Percentiles rank a stretch among this genome's conserved stretches.
Conservation (phyloP, 306 rosid species). For the Fagus crenata region DNA sequence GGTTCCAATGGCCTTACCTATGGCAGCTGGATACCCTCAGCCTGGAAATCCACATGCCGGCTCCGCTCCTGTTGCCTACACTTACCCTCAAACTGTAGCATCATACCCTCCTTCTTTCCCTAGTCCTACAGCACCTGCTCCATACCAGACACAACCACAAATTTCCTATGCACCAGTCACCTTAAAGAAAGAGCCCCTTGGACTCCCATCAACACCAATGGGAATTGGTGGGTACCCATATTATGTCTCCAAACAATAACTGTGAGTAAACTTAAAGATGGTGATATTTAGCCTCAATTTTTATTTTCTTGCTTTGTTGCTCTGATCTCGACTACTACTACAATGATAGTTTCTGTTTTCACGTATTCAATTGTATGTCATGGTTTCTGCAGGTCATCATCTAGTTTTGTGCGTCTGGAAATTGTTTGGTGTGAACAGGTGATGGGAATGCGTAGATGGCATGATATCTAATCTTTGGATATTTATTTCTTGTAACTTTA, state of each 20-base stretch:
- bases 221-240: constrained; percentile 68
- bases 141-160: constrained; percentile 54
- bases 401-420: not conserved
- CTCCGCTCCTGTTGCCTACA: constrained; percentile 43
- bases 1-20: constrained; percentile 55
- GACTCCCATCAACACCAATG: constrained; percentile 41
- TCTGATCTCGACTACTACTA: constrained; percentile 10
- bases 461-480: not conserved
- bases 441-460: not conserved
- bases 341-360: not conserved
- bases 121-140: constrained; percentile 41
- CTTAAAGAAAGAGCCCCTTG: constrained; percentile 45
- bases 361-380: not conserved
- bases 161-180: constrained; percentile 49
- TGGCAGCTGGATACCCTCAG: constrained; percentile 57
- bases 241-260: constrained; percentile 57
- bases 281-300: constrained; percentile 12
- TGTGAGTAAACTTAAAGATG: constrained; percentile 13
- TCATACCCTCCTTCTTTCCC: constrained; percentile 61
- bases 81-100: constrained; percentile 54
- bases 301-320: constrained; percentile 3
- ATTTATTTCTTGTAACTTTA: not conserved
- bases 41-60: constrained; percentile 49
- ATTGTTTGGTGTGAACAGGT: constrained; percentile 20
- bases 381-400: constrained; percentile 16